Conservation (phyloP, 495 filamentous ascomycete species). For the Penicillium canariense region DNA sequence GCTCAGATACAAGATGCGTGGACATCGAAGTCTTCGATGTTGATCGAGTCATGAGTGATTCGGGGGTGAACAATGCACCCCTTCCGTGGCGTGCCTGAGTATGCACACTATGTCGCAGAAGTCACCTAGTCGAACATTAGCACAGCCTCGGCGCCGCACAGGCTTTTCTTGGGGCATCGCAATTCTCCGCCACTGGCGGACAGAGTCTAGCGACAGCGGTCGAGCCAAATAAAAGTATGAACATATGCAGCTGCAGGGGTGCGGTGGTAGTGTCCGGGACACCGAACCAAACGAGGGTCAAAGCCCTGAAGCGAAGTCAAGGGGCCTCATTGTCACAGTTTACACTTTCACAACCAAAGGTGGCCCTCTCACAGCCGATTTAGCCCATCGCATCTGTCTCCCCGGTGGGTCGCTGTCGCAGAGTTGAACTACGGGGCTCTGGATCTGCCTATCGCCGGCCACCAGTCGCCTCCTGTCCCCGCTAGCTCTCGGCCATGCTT, state of each 20-base stretch:
- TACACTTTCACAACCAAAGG: constrained; percentile 2
- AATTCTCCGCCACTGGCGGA: not conserved
- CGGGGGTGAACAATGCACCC: not conserved
- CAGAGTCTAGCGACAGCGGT: not conserved
- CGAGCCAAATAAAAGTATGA: not conserved
- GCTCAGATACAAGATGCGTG: not conserved
- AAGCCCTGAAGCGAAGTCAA: constrained; percentile 2
- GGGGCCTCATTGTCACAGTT: constrained; percentile 1
- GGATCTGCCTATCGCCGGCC: constrained; percentile 28
- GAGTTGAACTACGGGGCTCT: constrained; percentile 26
- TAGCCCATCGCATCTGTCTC: constrained; percentile 9
- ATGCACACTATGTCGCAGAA: too few species aligned
- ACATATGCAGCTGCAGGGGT: not conserved
- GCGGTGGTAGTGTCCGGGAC: not conserved
- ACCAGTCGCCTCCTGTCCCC: constrained; percentile 4
- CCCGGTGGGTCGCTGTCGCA: constrained; percentile 17
- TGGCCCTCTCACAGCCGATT: constrained; percentile 9
- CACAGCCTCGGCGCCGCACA: not conserved
- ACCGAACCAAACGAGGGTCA: not conserved
- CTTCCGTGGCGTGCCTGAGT: not conserved
- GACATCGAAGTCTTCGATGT: not conserved
- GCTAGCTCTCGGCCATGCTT: constrained; percentile 22
- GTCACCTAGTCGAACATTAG: too few species aligned
- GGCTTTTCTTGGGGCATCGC: not conserved
- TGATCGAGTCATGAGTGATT: too few species aligned